Conservation (phyloP, 2,329 filamentous ascomycete species). For the Colletotrichum sp. region DNA sequence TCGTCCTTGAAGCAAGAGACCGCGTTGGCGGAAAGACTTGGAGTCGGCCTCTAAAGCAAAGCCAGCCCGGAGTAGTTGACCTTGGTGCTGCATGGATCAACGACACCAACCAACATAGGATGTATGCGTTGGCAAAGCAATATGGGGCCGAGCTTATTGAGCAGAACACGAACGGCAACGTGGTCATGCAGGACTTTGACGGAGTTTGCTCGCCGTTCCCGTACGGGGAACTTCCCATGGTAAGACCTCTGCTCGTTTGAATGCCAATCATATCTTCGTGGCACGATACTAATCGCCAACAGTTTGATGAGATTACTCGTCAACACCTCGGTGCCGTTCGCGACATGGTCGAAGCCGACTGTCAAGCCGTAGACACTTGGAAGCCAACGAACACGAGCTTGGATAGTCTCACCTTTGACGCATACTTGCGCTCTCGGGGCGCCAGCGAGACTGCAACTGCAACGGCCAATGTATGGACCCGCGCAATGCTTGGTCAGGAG, state of each 20-base stretch:
- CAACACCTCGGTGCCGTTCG: constrained; percentile 20
- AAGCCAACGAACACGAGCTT: constrained; percentile 24
- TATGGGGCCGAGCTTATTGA: constrained; percentile 49
- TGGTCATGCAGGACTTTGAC: constrained; percentile 44
- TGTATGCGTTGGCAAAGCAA: constrained; percentile 44
- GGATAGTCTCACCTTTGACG: constrained; percentile 33
- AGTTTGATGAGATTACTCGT: constrained; percentile 9
- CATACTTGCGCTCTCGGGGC: constrained; percentile 28
- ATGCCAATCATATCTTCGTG: background rate
- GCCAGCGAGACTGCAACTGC: constrained; percentile 31
- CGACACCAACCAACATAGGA: constrained; percentile 53
- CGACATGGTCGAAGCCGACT: constrained; percentile 32
- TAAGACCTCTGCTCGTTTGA: background rate
- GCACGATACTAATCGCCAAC: background rate
- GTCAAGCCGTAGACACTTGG: constrained; percentile 28
- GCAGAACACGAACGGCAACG: constrained; percentile 52
- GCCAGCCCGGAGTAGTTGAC: constrained; percentile 44
- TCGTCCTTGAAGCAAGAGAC: constrained; percentile 54
- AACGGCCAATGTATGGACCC: constrained; percentile 48
- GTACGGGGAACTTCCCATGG: constrained; percentile 24
- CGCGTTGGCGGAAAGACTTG: constrained; percentile 59
- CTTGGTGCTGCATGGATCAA: constrained; percentile 67
- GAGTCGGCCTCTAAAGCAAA: constrained; percentile 33
- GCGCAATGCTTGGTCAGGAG: constrained; percentile 56
- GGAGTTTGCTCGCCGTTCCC: constrained; percentile 27